Percentiles rank a stretch among this genome's conserved stretches.
Conservation (phyloP, 2,329 filamentous ascomycete genomes). For the Ophiosphaerella narmari region DNA sequence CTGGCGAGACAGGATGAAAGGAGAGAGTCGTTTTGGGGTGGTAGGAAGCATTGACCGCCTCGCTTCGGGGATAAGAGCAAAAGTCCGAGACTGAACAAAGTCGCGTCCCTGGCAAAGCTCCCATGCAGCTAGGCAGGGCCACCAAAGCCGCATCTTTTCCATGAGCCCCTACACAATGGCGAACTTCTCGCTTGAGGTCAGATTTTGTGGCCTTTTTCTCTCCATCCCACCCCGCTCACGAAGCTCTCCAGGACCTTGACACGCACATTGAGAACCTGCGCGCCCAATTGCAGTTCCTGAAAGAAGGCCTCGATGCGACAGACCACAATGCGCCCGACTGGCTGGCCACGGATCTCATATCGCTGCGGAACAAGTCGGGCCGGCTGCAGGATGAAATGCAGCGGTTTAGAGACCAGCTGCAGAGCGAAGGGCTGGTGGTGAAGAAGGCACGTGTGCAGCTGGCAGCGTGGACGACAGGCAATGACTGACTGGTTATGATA, state of each 20-base stretch:
- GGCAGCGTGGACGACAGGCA: background rate
- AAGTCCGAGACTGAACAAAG: too few species aligned
- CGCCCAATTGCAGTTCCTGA: conserved; percentile 35
- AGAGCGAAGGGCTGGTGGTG: conserved; percentile 29
- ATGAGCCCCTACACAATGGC: conserved; percentile 25
- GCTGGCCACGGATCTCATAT: conserved; percentile 42
- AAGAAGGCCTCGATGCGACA: conserved; percentile 37
- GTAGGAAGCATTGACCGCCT: too few species aligned
- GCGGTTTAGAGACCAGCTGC: conserved; percentile 35
- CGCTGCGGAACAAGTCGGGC: conserved; percentile 38
- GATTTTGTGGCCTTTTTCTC: conserved; percentile 2
- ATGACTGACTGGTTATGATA: background rate
- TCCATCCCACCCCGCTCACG: conserved; percentile 18
- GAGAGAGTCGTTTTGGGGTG: too few species aligned
- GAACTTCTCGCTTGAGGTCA: conserved; percentile 35
- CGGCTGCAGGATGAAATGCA: conserved; percentile 43
- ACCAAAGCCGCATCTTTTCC: background rate
- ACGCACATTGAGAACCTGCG: conserved; percentile 37
- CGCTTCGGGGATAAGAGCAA: background rate
- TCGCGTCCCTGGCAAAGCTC: too few species aligned
- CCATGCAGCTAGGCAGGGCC: too few species aligned
- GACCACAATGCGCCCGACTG: conserved; percentile 43
- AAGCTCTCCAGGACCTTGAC: conserved; percentile 34
- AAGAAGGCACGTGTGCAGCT: conserved; percentile 22
- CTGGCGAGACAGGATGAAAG: too few species aligned